Conservation (phyloP, 306 rosid genomes). For the Lagenaria siceraria region DNA sequence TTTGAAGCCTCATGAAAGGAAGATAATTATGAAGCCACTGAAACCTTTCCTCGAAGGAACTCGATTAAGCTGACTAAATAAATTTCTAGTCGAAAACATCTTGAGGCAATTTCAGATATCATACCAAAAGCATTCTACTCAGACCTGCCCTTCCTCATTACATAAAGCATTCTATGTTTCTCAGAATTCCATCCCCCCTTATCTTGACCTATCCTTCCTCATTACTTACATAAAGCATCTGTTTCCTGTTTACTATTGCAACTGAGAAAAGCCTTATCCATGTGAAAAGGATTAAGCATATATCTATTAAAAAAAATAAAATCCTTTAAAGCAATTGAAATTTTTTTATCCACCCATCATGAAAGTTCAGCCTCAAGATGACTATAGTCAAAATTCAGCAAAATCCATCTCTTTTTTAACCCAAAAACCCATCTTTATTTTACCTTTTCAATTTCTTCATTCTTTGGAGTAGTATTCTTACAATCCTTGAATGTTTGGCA, state of each 20-base stretch:
- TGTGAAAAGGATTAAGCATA: no score
- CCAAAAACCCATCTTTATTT: no score
- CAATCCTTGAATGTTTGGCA: neutral
- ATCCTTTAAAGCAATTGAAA: neutral
- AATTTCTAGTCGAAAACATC: neutral
- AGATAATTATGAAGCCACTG: neutral
- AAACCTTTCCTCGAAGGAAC: neutral
- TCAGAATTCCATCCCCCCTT: neutral
- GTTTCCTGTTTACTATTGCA: neutral
- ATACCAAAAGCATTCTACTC: no score
- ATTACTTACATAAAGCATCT: neutral
- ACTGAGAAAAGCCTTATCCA: neutral
- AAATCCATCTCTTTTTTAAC: neutral
- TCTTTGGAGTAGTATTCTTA: neutral
- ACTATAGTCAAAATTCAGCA: neutral
- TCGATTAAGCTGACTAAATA: neutral
- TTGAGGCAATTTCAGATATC: neutral
- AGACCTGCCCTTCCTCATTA: neutral
- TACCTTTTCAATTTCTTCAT: neutral
- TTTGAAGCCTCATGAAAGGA: neutral
- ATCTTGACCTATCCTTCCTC: neutral
- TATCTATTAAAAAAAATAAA: no score
- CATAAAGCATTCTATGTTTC: neutral
- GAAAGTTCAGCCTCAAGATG: neutral
- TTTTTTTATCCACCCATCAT: neutral